Conservation (phyloP, 768 basidiomycete genomes). For the Termitomyces heimii region DNA sequence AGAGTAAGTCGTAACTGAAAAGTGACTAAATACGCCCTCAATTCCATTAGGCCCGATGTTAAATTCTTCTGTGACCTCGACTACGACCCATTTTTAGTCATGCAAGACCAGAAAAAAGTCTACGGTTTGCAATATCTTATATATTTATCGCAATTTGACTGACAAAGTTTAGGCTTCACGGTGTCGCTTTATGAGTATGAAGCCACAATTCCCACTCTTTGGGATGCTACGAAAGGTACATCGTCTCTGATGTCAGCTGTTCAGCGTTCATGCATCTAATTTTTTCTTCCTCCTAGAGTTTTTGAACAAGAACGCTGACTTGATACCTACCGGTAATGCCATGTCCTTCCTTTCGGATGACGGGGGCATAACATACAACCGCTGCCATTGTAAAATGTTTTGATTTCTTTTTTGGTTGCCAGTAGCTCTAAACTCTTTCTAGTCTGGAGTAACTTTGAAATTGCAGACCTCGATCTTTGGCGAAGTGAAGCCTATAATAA, state of each 20-base stretch:
- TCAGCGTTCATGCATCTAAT: neutral
- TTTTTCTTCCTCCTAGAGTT: slow-evolving; percentile 50
- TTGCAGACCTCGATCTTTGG: slow-evolving; percentile 82
- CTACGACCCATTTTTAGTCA: slow-evolving; percentile 82
- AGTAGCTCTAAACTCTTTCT: slow-evolving; percentile 1
- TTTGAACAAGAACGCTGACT: slow-evolving; percentile 51
- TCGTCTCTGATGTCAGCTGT: neutral
- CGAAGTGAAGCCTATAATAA: slow-evolving; percentile 73
- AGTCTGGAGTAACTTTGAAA: slow-evolving; percentile 97
- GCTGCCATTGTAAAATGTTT: slow-evolving; percentile 58
- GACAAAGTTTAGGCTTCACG: slow-evolving; percentile 58
- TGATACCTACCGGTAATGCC: slow-evolving; percentile 64
- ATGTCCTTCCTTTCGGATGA: slow-evolving; percentile 81
- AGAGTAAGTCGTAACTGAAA: slow-evolving; percentile 28
- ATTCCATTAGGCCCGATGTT: slow-evolving; percentile 60
- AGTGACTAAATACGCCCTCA: neutral
- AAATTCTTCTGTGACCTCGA: slow-evolving; percentile 85
- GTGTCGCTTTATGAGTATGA: slow-evolving; percentile 79
- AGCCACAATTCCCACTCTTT: slow-evolving; percentile 82
- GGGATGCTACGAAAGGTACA: slow-evolving; percentile 68
- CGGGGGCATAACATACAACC: slow-evolving; percentile 65
- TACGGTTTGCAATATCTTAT: slow-evolving; percentile 49
- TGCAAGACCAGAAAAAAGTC: slow-evolving; percentile 80
- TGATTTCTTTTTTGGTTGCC: neutral
- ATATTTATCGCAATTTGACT: neutral